These are phyloP conservation scores for Prinsepia uniflora DNA, from an alignment of 306 rosid species.

Conservation along the genomic window DNA sequence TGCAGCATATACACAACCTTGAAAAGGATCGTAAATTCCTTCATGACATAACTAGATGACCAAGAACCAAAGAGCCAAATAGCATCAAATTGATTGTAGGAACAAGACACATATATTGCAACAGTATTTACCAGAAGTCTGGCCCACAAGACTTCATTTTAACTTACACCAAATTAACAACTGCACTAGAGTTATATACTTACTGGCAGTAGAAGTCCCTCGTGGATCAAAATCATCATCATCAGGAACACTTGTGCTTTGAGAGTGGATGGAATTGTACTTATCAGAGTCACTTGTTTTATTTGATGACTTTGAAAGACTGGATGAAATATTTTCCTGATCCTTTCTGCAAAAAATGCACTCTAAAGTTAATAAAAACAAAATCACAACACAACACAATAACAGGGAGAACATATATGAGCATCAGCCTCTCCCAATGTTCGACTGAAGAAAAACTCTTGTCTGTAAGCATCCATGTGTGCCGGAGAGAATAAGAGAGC, in stretches of 20 bases:
- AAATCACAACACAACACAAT: conserved; percentile 13
- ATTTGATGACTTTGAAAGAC: conserved; percentile 48
- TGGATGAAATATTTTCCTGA: conserved; percentile 37
- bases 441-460: not conserved
- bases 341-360: conserved; percentile 55
- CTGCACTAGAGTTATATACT: conserved; percentile 30
- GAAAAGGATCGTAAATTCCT: not conserved
- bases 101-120: not conserved
- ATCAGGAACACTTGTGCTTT: conserved; percentile 41
- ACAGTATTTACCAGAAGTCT: conserved; percentile 10
- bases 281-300: conserved; percentile 42
- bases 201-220: conserved; percentile 73
- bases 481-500: not conserved
- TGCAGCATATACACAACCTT: not conserved
- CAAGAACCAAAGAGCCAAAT: not conserved
- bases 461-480: not conserved
- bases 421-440: conserved; percentile 1
- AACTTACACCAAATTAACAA: not conserved
- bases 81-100: not conserved
- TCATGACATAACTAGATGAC: not conserved
- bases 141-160: conserved; percentile 18
- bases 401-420: not conserved
- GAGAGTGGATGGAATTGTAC: conserved; percentile 45
- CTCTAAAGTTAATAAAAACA: conserved; percentile 30
- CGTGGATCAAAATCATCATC: conserved; percentile 90